Evolutionary conservation across 164 flowering plant genomes (phyloP).

Genomic region (Protea cynaroides): DNA sequence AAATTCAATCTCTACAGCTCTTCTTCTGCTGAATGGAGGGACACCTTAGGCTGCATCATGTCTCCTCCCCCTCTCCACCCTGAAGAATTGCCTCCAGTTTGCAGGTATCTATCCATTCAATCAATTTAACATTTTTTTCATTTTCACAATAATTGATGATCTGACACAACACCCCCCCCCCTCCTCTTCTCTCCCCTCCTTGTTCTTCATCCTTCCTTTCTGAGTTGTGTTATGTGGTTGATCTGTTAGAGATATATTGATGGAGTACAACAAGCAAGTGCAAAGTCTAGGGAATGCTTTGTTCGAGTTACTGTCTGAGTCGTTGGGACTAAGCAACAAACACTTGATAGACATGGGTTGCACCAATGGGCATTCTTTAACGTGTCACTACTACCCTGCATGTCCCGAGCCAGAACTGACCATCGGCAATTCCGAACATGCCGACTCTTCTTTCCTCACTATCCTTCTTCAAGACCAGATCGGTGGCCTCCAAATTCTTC

Average conservation of each 20-base stretch:
- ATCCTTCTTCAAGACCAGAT: constrained; percentile 40
- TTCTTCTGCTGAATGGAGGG: constrained; percentile 31
- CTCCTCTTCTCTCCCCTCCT: too few species aligned
- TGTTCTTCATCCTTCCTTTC: too few species aligned
- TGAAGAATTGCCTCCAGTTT: constrained; percentile 25
- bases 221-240: too few species aligned
- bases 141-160: too few species aligned
- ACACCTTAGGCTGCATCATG: constrained; percentile 15
- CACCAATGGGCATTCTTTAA: too few species aligned
- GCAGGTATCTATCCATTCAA: constrained; percentile 20
- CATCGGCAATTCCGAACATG: constrained; percentile 27
- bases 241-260: background rate
- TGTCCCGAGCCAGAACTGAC: constrained; percentile 52
- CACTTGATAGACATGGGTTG: too few species aligned
- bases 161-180: too few species aligned
- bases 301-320: too few species aligned
- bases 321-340: too few species aligned
- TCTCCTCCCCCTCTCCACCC: constrained; percentile 19
- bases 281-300: too few species aligned
- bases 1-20: constrained; percentile 25
- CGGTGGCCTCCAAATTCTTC: constrained; percentile 43
- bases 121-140: too few species aligned
- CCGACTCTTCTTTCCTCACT: constrained; percentile 35
- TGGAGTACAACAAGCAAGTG: too few species aligned
- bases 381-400: constrained; percentile 35